These are phyloP conservation scores for Warburgia ugandensis DNA, from an alignment of 164 flowering plant genomes.

Conservation along the genomic window DNA sequence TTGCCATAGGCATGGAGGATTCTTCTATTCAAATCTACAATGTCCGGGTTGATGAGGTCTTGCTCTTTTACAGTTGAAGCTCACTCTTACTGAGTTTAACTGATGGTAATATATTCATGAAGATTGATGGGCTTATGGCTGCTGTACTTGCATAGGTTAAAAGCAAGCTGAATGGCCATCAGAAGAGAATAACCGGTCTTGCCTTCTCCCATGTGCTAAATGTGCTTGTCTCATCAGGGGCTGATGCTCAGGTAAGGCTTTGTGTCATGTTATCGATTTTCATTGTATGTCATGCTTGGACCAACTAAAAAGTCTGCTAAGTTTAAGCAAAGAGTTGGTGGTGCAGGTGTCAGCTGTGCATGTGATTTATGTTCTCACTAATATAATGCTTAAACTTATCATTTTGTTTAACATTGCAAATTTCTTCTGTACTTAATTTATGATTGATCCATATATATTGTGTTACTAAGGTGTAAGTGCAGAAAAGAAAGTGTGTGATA, in stretches of 20 bases:
- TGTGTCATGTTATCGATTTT: not conserved
- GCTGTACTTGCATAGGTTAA: conserved; percentile 19
- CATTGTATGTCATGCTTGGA: no score
- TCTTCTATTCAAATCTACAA: conserved; percentile 76
- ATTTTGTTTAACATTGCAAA: not conserved
- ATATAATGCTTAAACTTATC: not conserved
- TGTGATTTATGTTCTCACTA: not conserved
- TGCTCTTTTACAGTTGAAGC: not conserved
- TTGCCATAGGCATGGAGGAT: conserved; percentile 95
- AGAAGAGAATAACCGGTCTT: conserved; percentile 78
- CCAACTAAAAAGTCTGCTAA: no score
- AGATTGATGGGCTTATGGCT: conserved; percentile 15
- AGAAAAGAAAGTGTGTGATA: no score
- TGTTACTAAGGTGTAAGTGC: no score
- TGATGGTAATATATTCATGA: not conserved
- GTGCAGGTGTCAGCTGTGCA: no score
- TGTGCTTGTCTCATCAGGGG: conserved; percentile 85
- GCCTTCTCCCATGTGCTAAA: conserved; percentile 71
- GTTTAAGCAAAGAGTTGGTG: no score
- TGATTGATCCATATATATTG: no score
- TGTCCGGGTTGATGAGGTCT: conserved; percentile 80
- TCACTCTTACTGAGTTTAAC: not conserved
- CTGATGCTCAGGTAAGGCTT: conserved; percentile 69
- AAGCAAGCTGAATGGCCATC: conserved; percentile 83
- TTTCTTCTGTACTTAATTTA: no score